These are phyloP conservation scores for Coniochaeta sp. DNA, from an alignment of 2,329 filamentous ascomycete genomes.

Conservation along the genomic window DNA sequence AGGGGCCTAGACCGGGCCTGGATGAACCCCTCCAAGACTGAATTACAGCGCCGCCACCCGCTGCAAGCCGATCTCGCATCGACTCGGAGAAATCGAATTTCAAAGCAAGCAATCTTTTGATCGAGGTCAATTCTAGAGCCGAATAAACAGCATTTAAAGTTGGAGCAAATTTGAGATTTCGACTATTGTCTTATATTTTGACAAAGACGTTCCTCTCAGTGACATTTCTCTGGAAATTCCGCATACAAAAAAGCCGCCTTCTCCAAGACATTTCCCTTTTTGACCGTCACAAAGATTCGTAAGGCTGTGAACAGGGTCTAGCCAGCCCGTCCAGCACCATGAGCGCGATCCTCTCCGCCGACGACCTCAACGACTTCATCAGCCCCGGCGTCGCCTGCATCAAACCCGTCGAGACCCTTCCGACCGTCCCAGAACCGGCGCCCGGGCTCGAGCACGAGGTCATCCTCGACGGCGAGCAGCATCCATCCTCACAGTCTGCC, in stretches of 20 bases:
- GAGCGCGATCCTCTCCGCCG: constrained; percentile 94
- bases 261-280: too few relatives aligned
- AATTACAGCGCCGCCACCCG: not conserved
- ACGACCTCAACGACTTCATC: constrained; percentile 99
- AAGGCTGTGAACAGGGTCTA: not conserved
- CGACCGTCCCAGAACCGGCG: constrained; percentile 45
- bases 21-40: not conserved
- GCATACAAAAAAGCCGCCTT: not conserved
- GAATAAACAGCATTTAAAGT: not conserved
- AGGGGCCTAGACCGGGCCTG: not conserved
- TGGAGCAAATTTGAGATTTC: not conserved
- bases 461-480: constrained; percentile 78
- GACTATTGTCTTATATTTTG: not conserved
- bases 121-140: not conserved
- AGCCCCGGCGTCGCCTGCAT: constrained; percentile 96
- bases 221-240: not conserved
- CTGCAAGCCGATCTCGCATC: constrained; percentile 3
- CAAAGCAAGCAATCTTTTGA: not conserved
- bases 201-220: not conserved
- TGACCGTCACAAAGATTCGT: not conserved
- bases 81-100: constrained; percentile 1
- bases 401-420: constrained; percentile 91
- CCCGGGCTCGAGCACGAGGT: constrained; percentile 65
- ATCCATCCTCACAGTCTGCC: constrained; percentile 42
- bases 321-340: constrained; percentile 41